These are phyloP conservation scores for Nannochloropsis gaditana DNA, from an alignment of 108 stramenopile genomes.

Conservation along the genomic window DNA sequence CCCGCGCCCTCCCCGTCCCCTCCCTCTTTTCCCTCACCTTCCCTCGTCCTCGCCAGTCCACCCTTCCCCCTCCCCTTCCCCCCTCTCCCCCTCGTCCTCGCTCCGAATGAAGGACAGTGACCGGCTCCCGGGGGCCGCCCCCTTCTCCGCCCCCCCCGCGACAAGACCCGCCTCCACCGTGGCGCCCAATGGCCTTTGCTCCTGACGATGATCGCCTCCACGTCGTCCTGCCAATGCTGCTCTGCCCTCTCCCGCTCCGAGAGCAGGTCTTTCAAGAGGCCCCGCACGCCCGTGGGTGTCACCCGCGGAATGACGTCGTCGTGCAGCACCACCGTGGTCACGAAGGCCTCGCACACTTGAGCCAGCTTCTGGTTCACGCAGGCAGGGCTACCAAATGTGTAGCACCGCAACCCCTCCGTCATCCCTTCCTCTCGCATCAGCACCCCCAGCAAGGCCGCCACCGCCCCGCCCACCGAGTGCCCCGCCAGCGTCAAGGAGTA, in stretches of 20 bases:
- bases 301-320: slow-evolving; percentile 89
- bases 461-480: slow-evolving; percentile 61
- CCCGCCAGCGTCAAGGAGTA: slow-evolving; percentile 30
- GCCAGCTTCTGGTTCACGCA: slow-evolving; percentile 77
- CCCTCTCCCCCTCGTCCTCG: slow-evolving; percentile 17
- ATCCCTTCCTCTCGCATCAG: slow-evolving; percentile 52
- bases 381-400: slow-evolving; percentile 76
- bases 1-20: not conserved
- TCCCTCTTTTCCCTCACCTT: not conserved
- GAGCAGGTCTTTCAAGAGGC: slow-evolving; percentile 69
- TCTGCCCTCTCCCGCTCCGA: slow-evolving; percentile 27
- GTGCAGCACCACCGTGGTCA: slow-evolving; percentile 75
- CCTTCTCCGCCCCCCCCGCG: not conserved
- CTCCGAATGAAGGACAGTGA: slow-evolving; percentile 20
- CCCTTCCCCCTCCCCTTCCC: not conserved
- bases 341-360: slow-evolving; percentile 56
- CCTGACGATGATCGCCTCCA: slow-evolving; percentile 39
- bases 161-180: slow-evolving; percentile 26
- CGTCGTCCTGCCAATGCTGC: slow-evolving; percentile 41
- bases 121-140: not conserved
- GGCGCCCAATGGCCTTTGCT: slow-evolving; percentile 43
- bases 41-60: not conserved
- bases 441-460: slow-evolving; percentile 59
- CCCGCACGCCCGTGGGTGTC: slow-evolving; percentile 76
- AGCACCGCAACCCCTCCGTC: not conserved